phyloP scores from a whole-genome alignment of 1,284 basidiomycete species.

The Puccinia brachypodii region DNA sequence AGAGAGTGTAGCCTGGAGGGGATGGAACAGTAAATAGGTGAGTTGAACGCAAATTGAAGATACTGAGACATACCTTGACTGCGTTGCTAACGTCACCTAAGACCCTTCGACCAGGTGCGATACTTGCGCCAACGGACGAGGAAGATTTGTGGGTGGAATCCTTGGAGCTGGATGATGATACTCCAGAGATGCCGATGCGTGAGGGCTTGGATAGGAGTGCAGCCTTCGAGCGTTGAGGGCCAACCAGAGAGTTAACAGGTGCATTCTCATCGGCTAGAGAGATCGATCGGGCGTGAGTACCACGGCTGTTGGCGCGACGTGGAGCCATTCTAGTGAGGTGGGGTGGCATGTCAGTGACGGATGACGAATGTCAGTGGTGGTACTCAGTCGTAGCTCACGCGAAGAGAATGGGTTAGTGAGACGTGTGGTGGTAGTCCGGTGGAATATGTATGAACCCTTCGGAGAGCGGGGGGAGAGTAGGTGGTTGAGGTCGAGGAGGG shows the following conservation, averaged over 20 bases:
- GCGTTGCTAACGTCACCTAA: conserved; percentile 52
- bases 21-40: not conserved
- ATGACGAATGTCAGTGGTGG: not conserved
- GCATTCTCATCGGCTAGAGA: conserved; percentile 45
- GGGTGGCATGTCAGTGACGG: not conserved
- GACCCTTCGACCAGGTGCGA: conserved; percentile 40
- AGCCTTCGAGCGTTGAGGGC: conserved; percentile 36
- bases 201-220: conserved; percentile 3
- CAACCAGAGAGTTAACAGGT: conserved; percentile 23
- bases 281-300: conserved; percentile 34
- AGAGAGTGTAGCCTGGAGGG: conserved; percentile 1
- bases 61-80: conserved; percentile 49
- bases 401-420: not conserved
- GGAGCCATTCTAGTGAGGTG: conserved; percentile 15
- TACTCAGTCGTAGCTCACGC: not conserved
- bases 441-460: not conserved
- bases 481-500: not conserved
- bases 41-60: not conserved
- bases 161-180: conserved; percentile 1
- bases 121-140: not conserved
- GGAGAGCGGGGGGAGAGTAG: not conserved
- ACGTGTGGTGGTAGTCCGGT: not conserved
- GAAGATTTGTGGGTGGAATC: conserved; percentile 31
- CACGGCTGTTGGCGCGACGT: conserved; percentile 32
- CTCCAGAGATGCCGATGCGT: not conserved